Base-by-base conservation (phyloP, 2,329 filamentous ascomycete genomes). In the Claviceps monticola region DNA sequence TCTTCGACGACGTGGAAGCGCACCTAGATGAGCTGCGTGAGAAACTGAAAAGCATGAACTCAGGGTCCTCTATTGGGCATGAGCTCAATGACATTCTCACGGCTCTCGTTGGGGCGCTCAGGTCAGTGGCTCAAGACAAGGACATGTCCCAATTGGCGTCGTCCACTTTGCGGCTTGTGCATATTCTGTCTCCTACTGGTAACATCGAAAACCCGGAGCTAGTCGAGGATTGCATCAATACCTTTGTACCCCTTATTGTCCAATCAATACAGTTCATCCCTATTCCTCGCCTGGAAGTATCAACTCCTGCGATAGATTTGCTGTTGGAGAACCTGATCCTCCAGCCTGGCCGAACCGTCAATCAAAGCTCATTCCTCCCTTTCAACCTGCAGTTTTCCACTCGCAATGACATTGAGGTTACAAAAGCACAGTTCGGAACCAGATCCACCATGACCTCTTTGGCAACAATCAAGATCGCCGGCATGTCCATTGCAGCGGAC, bases 321-420 rank as follows among this genome's bases (percentile, higher is more conserved):
- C 71, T 97, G 1, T 71, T 97, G 2, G 91, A 97, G 63, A 96
- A 95, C 57, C 73, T 97, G 36, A 85, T 97, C 54, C 75, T 97
- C 36, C 88, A 96, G 62, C 91, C 91, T 0, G 91, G 91, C 6
- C 75, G 75, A 53, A 94, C 88, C 0, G 75, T 95, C 60, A 91
- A 95, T 64, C 73, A 84, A 55, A 88, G 85, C 3, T 95, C 90
- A 0, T 97, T 97, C 72, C 74, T 97, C 1, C 91, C 91, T 0
- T 91, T 88, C 69, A 81, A 82, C 51, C 73, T 96, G 50, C 83
- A 86, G 45, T 71, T 96, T 3, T 83, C 89, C 56, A 91, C 87
- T 0, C 84, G 84, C 66, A 96, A 94, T 61, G 86, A 95, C 58
- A 70, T 96, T 37, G 88, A 95, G 57, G 81, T 96, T 42, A 79